Base-by-base conservation (phyloP, 2,329 filamentous ascomycete genomes). In the Hypoxylon sp. region DNA sequence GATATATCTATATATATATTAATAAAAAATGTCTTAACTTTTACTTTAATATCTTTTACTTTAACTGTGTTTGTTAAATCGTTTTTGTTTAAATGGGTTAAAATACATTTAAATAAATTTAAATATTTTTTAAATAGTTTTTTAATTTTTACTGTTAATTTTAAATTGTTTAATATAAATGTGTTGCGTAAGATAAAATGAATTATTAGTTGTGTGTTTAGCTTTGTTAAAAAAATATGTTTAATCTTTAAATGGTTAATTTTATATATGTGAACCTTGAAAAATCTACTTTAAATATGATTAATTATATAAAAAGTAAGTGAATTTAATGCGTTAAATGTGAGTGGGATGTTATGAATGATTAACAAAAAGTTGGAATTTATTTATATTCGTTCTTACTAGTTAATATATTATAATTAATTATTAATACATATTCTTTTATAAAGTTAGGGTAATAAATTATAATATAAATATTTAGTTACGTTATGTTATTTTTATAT, bases 331-430 rank as follows among this genome's bases (percentile, higher is more conserved):
- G 12, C 9, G 8, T 32, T 32, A 32, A 32, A 32, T 32, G 9
- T 32, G 12, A 4, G 11, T 12, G 12, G 11, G 25, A n/a, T n/a
- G n/a, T n/a, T n/a, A n/a, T n/a, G n/a, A n/a, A n/a, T n/a, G n/a
- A n/a, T n/a, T n/a, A n/a, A n/a, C n/a, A n/a, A 3, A 16, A 16
- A 16, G n/a, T 6, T 7, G 16, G n/a, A 37, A n/a, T 9, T 39
- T 19, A 39, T 19, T 8, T 8, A 16, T 39, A 19, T 39, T 19
- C 3, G 7, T 39, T 16, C 3, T 47, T 27, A 23, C 8, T 29
- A 29, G 29, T 47, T 47, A 47, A 29, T 7, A 5, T 47, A 16
- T 47, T 47, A 47, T 47, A 47, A 29, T 47, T 47, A 27, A 29
- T 47, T n/a, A n/a, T 29, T 46, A 46, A 46, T 8, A 0, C 5